phyloP scores from a whole-genome alignment of 352 stramenopile species.

The Phytophthora melonis region DNA sequence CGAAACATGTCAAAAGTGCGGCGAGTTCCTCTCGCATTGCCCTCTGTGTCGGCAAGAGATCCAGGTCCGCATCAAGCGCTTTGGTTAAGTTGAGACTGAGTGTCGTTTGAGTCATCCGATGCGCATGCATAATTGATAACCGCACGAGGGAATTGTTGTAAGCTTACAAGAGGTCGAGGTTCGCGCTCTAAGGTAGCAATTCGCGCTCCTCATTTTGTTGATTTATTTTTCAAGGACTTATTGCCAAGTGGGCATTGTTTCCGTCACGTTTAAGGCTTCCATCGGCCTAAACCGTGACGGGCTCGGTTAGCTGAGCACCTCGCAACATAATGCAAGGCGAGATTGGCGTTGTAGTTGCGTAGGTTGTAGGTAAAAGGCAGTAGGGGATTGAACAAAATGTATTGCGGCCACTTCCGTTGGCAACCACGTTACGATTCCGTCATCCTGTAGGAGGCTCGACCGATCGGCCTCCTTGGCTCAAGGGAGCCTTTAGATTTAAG shows the following conservation, averaged over 20 bases:
- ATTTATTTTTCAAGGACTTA: slow-evolving; percentile 38
- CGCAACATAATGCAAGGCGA: slow-evolving; percentile 8
- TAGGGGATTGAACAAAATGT: slow-evolving; percentile 34
- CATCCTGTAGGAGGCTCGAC: slow-evolving; percentile 31
- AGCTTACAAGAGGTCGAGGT: slow-evolving; percentile 1
- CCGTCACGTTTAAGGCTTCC: slow-evolving; percentile 24
- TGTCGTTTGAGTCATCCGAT: background rate
- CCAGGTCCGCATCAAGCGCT: slow-evolving; percentile 80
- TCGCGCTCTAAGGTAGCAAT: slow-evolving; percentile 29
- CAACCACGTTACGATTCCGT: slow-evolving; percentile 42
- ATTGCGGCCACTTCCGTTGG: slow-evolving; percentile 47
- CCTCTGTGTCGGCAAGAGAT: slow-evolving; percentile 81
- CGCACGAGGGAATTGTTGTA: slow-evolving; percentile 13
- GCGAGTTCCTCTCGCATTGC: slow-evolving; percentile 64
- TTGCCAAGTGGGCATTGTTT: background rate
- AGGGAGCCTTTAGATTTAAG: slow-evolving; percentile 23
- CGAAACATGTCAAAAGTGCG: slow-evolving; percentile 75
- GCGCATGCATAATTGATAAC: background rate
- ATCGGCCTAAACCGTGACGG: slow-evolving; percentile 16
- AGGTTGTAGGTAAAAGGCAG: slow-evolving; percentile 8
- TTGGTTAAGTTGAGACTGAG: slow-evolving; percentile 35
- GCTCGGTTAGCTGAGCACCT: slow-evolving; percentile 3
- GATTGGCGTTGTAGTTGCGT: slow-evolving; percentile 14
- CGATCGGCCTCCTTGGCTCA: slow-evolving; percentile 13
- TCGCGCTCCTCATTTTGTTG: slow-evolving; percentile 31